Percentiles rank a stretch among this genome's conserved stretches.
These are phyloP conservation scores for Cardamine chenopodiifolia DNA, from an alignment of 345 rosid species.

Conservation along the genomic window DNA sequence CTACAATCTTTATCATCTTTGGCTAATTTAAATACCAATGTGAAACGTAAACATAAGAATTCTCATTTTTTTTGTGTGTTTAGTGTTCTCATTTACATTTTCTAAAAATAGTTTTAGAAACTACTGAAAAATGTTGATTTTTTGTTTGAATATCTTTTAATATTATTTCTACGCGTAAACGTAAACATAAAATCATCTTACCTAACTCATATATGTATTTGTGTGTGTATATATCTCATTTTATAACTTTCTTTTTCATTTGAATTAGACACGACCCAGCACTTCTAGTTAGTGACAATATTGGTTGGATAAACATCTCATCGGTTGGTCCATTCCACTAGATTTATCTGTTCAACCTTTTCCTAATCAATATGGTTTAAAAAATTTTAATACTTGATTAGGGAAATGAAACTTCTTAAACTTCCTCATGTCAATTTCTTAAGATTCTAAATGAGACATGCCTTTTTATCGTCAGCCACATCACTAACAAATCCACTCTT, in stretches of 20 bases:
- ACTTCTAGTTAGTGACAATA: not conserved
- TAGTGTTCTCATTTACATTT: not conserved
- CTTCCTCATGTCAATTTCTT: not conserved
- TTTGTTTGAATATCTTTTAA: no score
- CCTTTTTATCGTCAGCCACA: not conserved
- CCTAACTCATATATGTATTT: not conserved
- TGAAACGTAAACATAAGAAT: not conserved
- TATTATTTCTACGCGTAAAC: not conserved
- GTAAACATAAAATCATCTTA: not conserved
- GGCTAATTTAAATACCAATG: not conserved
- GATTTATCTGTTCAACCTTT: not conserved
- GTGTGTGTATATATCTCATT: not conserved
- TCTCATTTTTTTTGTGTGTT: not conserved
- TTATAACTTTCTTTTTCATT: not conserved
- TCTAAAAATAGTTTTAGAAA: no score
- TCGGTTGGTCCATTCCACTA: not conserved
- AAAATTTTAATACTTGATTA: not conserved
- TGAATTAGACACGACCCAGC: not conserved
- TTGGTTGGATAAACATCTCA: not conserved
- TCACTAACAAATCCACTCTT: not conserved
- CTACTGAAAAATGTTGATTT: not conserved
- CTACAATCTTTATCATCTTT: not conserved
- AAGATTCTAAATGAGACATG: not conserved
- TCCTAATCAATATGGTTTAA: not conserved
- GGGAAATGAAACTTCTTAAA: not conserved